Evolutionary conservation across 768 basidiomycete genomes (phyloP).

Genomic region (Boletus speciosus): DNA sequence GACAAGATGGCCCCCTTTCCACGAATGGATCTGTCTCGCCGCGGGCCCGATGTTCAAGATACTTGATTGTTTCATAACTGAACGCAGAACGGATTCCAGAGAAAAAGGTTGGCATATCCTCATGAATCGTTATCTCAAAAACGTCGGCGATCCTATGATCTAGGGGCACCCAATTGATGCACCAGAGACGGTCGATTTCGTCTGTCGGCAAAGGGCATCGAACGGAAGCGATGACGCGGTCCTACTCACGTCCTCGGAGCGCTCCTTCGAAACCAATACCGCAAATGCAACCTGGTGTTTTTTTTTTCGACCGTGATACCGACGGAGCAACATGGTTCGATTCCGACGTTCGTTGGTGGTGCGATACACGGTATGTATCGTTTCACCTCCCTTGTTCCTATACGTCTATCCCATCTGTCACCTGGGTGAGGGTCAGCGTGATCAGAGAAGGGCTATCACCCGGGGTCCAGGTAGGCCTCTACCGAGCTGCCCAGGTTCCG

Average conservation of each 20-base stretch:
- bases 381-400: background rate
- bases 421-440: background rate
- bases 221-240: background rate
- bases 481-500: background rate
- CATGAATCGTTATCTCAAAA: background rate
- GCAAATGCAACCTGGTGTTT: background rate
- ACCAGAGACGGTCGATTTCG: no score
- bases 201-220: no score
- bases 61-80: background rate
- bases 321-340: background rate
- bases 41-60: background rate
- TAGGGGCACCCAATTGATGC: background rate
- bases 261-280: background rate
- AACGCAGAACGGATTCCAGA: background rate
- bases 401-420: background rate
- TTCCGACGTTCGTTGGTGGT: background rate
- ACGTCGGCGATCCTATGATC: no score
- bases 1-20: background rate
- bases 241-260: background rate
- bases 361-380: background rate
- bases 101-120: background rate
- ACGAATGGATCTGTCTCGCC: background rate
- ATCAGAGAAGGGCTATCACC: background rate
- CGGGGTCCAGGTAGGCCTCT: background rate
- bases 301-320: background rate